Base-by-base conservation (phyloP, 208 protist species). In the Wallacemonas sp. region DNA sequence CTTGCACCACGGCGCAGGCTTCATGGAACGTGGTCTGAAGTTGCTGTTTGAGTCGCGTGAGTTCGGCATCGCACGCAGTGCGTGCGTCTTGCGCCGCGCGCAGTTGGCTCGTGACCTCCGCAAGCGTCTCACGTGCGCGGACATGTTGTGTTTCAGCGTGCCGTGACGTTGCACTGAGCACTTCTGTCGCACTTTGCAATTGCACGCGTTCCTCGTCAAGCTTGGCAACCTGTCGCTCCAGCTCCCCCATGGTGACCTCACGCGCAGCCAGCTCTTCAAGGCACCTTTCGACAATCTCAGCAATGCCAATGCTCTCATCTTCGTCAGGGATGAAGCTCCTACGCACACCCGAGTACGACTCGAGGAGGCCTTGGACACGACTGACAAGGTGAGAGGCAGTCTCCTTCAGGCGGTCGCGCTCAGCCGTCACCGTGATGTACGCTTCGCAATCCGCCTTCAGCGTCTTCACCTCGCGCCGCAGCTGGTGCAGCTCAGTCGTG, bases 271-370 rank as follows among this genome's bases (percentile, higher is more conserved):
- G 63, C 51, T 68, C 45, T 33, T 47, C 24, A 17, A 68, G 53
- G 28, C 63, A 68, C 22, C 28, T n/a, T 11, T 68, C 31, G 15
- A 68, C 51, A 61, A 68, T 60, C 14, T 60, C 63, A 14, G 36
- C 63, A 17, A 68, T 42, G 34, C 45, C 53, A 15, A 68, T 31
- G 38, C 38, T 41, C 17, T 60, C 51, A 19, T 68, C 63, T 9
- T 2, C 51, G 38, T 68, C 63, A 3, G 63, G 63, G 63, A 68
- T 61, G 49, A 68, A 49, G 28, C 55, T 21, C 2, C 53, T 19
- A 1, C 63, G 63, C 28, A 68, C 63, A 11, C 30, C 63, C 12
- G 24, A 6, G 51, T 68, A 54, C 21, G 53, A 26, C 24, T 60
- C 49, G 8, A 68, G 46, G 2, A 60, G 46, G 2, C 17, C 39